phyloP scores from a whole-genome alignment of 441 rosid genomes.

The Bocquillonia castaneifolia region DNA sequence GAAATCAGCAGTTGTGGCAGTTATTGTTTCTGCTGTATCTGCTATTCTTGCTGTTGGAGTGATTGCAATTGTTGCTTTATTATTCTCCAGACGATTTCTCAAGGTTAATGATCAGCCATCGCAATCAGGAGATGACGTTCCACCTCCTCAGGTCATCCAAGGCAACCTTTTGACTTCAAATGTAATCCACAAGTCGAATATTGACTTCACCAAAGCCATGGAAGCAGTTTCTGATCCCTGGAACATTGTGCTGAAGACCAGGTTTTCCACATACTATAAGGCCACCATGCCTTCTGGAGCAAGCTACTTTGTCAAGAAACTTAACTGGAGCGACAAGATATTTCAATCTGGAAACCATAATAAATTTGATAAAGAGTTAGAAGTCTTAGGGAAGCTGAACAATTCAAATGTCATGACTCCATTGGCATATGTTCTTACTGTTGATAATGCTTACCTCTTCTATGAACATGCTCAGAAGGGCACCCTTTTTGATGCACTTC shows the following conservation, averaged over 20 bases:
- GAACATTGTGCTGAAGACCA: conserved; percentile 44
- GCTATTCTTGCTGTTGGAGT: conserved; percentile 32
- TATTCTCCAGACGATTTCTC: conserved; percentile 37
- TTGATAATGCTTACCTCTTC: conserved; percentile 63
- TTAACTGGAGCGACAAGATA: conserved; percentile 71
- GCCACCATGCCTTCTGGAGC: conserved; percentile 70
- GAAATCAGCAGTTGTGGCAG: conserved; percentile 30
- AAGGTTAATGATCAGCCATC: conserved; percentile 42
- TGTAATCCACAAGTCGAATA: conserved; percentile 48
- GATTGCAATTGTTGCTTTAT: conserved; percentile 26
- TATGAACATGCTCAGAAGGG: conserved; percentile 58
- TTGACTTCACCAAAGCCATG: conserved; percentile 67
- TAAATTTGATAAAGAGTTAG: conserved; percentile 60
- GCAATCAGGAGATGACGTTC: conserved; percentile 32
- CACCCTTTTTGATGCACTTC: conserved; percentile 56
- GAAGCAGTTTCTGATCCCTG: conserved; percentile 49
- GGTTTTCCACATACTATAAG: conserved; percentile 68
- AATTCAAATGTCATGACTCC: conserved; percentile 81
- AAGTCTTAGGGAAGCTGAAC: conserved; percentile 63
- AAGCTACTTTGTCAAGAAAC: conserved; percentile 63
- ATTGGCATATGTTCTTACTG: conserved; percentile 62
- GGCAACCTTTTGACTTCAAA: conserved; percentile 60
- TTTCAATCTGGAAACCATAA: conserved; percentile 59
- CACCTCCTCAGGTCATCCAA: conserved; percentile 46
- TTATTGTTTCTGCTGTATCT: conserved; percentile 35